These are phyloP conservation scores for Teratosphaeriaceae sp. DNA, from an alignment of 2,329 filamentous ascomycete species.

Conservation along the genomic window DNA sequence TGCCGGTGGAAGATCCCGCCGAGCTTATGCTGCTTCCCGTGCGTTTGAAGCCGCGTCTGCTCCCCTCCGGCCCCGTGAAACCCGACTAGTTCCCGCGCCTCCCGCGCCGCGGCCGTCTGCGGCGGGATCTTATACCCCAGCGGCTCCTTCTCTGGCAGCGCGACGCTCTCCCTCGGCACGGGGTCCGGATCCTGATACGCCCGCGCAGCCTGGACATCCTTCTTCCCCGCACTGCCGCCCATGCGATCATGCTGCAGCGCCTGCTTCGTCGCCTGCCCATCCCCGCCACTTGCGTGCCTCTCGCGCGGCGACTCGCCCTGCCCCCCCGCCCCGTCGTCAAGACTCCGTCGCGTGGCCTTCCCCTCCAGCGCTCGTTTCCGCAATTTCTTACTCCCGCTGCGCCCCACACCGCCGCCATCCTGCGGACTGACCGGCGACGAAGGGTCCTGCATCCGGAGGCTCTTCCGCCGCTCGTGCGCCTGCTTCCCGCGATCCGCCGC, in stretches of 20 bases:
- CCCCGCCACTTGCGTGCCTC: no score
- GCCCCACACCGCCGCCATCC: slow-evolving; percentile 22
- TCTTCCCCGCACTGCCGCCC: slow-evolving; percentile 26
- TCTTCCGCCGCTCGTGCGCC: slow-evolving; percentile 26
- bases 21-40: slow-evolving; percentile 28
- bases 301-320: no score
- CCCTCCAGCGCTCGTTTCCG: slow-evolving; percentile 20
- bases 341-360: no score
- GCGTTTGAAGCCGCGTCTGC: slow-evolving; percentile 11
- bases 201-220: slow-evolving; percentile 26
- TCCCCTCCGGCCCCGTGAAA: slow-evolving; percentile 29
- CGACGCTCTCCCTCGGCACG: slow-evolving; percentile 25
- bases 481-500: slow-evolving; percentile 25
- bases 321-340: not conserved
- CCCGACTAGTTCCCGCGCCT: slow-evolving; percentile 35
- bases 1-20: slow-evolving; percentile 36
- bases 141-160: slow-evolving; percentile 16
- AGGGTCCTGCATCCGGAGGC: slow-evolving; percentile 10
- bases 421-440: slow-evolving; percentile 13
- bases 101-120: slow-evolving; percentile 30
- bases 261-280: slow-evolving; percentile 27
- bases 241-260: slow-evolving; percentile 34
- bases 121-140: slow-evolving; percentile 30
- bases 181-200: slow-evolving; percentile 31
- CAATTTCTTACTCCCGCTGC: slow-evolving; percentile 30